Evolutionary conservation across 345 rosid species (phyloP), one percentile per base, ranked within the genome.

Genomic region (Boechera stricta): DNA sequence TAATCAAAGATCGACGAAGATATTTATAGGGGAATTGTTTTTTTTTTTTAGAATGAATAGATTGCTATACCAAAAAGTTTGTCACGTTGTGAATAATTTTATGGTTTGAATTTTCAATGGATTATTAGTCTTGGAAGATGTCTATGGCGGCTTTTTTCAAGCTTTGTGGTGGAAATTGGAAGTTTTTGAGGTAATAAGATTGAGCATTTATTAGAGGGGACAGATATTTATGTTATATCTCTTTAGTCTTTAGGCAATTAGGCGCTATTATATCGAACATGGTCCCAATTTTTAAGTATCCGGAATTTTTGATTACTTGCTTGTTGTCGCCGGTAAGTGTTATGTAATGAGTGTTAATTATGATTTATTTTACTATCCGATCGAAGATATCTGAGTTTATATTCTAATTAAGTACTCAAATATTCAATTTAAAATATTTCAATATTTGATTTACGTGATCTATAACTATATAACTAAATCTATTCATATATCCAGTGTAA

Each of bases 61-160:
- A 41, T 33, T 60, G 36, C 3, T 13, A 71, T 32, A 8, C 1
- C 36, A 10, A 6, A 31, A 35, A 5, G n/a, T 39, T 64, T 51
- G 71, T 42, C 10, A n/a, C 18, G 32, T 74, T 54, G 77, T 73
- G 64, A 64, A 64, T 32, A 29, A 12, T 12, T n/a, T 26, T 16
- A 9, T 28, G 28, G 10, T 64, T 55, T 74, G 77, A 54, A 74
- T 21, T 18, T 54, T 74, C 77, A 74, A 65, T 13, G 57, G 57
- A 33, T 33, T 35, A 33, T 57, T 65, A 44, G 59, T 16, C 38
- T 31, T 15, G 28, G 48, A 57, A 55, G 48, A 55, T 55, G 57
- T 13, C 72, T 74, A 65, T 55, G 64, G 59, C 59, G 59, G 59
- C 48, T 67, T 67, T 18, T 65, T 32, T 51, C 48, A 35, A 51